Evolutionary conservation across 208 protist genomes (phyloP).

Genomic region (Histomonas meleagridis): DNA sequence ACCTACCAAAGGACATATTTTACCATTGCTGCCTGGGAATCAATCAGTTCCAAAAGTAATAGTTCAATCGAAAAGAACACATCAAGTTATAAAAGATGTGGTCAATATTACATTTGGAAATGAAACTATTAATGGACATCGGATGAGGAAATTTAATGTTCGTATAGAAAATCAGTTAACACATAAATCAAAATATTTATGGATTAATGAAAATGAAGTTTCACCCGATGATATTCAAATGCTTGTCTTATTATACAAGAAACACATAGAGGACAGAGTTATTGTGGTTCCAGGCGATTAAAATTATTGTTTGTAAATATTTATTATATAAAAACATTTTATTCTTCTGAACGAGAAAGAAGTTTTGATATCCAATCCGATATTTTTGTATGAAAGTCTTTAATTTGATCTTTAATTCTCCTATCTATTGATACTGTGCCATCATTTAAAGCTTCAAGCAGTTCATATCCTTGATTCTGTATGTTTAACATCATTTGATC

Average conservation of each 20-base stretch:
- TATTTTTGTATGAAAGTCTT: no score
- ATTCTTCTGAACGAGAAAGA: no score
- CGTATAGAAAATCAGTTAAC: background rate
- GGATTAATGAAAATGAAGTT: slow-evolving; percentile 22
- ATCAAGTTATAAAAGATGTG: background rate
- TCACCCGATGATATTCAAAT: background rate
- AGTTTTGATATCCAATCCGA: no score
- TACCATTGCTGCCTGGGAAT: background rate
- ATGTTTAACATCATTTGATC: background rate
- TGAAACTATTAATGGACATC: background rate
- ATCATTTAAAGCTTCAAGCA: background rate
- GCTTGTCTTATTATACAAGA: background rate
- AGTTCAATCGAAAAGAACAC: background rate
- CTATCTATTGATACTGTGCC: background rate
- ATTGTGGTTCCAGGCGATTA: background rate
- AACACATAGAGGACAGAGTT: background rate
- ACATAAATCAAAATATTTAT: background rate
- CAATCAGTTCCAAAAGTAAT: background rate
- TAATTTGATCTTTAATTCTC: background rate
- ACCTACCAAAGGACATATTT: background rate
- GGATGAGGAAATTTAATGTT: background rate
- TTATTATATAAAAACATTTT: no score
- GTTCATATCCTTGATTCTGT: background rate
- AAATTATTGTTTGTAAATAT: background rate
- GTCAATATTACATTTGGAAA: background rate